Base-by-base conservation (phyloP, 75 land plant species). In the Ceratopteris richardii region DNA sequence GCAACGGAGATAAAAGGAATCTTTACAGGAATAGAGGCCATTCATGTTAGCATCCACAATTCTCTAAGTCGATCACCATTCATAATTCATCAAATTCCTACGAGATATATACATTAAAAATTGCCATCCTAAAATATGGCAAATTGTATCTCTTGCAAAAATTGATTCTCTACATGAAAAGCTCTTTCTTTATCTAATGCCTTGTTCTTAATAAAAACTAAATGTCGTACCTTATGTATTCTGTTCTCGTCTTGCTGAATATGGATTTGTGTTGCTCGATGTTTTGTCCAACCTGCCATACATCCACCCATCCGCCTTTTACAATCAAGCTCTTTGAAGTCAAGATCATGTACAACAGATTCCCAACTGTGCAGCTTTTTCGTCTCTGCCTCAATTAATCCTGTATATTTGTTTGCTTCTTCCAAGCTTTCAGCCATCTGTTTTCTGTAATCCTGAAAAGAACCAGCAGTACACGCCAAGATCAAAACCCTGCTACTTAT, bases 171-270 rank as follows among this genome's bases (percentile, higher is more conserved):
- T n/a, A n/a, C n/a, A n/a, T n/a, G n/a, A n/a, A n/a, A n/a, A n/a
- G n/a, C n/a, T n/a, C n/a, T n/a, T n/a, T n/a, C n/a, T n/a, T n/a
- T n/a, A n/a, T n/a, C n/a, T n/a, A n/a, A n/a, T n/a, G n/a, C n/a
- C n/a, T n/a, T 33, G 9, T 33, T 4, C 37, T 33, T 9, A 33
- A 33, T 33, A 3, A 9, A 33, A 33, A 4, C 37, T 33, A 33
- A 9, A 33, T 33, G 24, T 26, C 14, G 20, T 52, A 52, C 54
- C 54, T 52, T 52, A 2, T 52, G 54, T 24, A 52, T 2, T 28
- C 54, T 52, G 25, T 52, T 26, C 14, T 52, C 54, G 14, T 22
- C 29, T 52, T 52, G 54, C 29, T 52, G 54, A 26, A 52, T 52
- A 52, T 52, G 54, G 25, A 52, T 52, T 14, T 52, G 54, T 25